Evolutionary conservation across 75 land plant species (phyloP).

Genomic region (Pinus albicaulis): DNA sequence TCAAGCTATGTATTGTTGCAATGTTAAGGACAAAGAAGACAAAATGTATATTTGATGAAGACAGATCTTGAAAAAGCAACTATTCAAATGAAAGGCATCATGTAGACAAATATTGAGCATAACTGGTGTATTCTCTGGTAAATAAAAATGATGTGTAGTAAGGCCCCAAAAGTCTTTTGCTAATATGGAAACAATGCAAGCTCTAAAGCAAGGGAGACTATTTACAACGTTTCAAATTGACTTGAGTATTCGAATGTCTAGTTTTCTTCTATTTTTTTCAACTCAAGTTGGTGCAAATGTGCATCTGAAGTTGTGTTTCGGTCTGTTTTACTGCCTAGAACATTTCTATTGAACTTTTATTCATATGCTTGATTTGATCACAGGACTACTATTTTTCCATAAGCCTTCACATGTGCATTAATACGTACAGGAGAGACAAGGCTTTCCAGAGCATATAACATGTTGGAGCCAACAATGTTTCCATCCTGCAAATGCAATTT

Average conservation of each 20-base stretch:
- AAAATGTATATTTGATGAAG: background rate
- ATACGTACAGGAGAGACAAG: conserved; percentile 85
- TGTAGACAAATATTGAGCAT: too few species aligned
- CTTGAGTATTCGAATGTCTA: too few species aligned
- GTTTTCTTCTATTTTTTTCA: conserved; percentile 1
- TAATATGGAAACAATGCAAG: too few species aligned
- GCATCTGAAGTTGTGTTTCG: background rate
- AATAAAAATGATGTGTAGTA: too few species aligned
- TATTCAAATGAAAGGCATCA: too few species aligned
- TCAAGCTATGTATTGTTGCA: background rate
- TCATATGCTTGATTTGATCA: background rate
- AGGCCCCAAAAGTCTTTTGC: too few species aligned
- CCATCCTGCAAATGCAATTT: conserved; percentile 52
- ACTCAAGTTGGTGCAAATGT: background rate
- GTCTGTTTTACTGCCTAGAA: background rate
- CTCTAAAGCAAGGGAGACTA: too few species aligned
- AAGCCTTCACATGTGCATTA: background rate
- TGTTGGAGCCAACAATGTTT: conserved; percentile 62
- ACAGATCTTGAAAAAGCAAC: too few species aligned
- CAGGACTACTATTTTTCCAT: background rate
- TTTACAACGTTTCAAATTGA: background rate
- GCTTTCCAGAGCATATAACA: conserved; percentile 84
- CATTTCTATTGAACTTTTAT: background rate
- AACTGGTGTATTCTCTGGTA: too few species aligned
- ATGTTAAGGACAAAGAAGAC: background rate